A percentile compares a stretch with the other conserved stretches of the same genome.
Conservation (phyloP, 441 rosid species). For the Gossypium trilobum region DNA sequence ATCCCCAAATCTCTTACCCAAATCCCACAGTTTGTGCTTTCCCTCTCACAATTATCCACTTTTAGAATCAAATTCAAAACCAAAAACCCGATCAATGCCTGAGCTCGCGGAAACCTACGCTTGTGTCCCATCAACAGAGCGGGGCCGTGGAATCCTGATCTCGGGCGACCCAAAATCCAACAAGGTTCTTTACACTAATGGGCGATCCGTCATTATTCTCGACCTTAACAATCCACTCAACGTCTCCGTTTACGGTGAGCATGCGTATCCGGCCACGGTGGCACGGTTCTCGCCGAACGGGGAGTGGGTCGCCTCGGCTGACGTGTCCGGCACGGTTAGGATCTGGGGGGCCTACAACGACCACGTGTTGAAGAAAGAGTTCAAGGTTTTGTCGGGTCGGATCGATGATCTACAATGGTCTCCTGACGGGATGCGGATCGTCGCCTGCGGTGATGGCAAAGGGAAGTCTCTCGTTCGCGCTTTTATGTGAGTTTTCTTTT, state of each 20-base stretch:
- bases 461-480: constrained; percentile 90
- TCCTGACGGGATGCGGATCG: constrained; percentile 78
- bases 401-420: constrained; percentile 99
- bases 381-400: constrained; percentile 76
- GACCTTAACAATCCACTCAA: constrained; percentile 68
- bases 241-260: constrained; percentile 75
- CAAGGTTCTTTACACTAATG: constrained; percentile 65
- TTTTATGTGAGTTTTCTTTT: constrained; percentile 54
- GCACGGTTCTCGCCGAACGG: constrained; percentile 93
- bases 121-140: constrained; percentile 80
- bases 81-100: constrained; percentile 25
- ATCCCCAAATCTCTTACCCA: neutral
- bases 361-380: constrained; percentile 78
- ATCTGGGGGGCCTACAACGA: constrained; percentile 83
- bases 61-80: neutral
- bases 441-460: constrained; percentile 86
- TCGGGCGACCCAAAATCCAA: constrained; percentile 70
- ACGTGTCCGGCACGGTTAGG: constrained; percentile 69
- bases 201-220: constrained; percentile 75
- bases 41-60: neutral
- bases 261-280: constrained; percentile 79
- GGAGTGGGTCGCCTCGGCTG: constrained; percentile 88
- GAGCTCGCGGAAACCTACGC: constrained; percentile 69
- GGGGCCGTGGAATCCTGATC: constrained; percentile 81
- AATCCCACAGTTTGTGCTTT: neutral